Conservation (phyloP, 345 rosid species). For the Eucalyptus regnans region DNA sequence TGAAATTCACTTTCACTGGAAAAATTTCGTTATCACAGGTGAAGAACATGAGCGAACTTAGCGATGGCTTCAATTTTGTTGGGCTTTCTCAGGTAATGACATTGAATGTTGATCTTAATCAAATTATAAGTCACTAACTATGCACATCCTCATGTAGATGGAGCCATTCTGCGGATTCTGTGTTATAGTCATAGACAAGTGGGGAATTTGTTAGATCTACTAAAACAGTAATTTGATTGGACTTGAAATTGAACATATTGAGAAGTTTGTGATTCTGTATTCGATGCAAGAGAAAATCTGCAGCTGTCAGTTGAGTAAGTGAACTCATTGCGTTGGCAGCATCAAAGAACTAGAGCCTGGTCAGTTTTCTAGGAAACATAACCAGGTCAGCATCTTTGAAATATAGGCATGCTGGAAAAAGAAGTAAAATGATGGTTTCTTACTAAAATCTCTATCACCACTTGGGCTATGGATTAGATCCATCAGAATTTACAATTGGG, state of each 20-base stretch:
- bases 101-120: background rate
- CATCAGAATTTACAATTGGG: too few species aligned
- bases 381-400: background rate
- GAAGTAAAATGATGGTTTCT: background rate
- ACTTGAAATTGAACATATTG: background rate
- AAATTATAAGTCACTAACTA: background rate
- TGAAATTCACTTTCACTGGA: background rate
- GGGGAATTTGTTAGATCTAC: background rate
- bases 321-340: background rate
- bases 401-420: background rate
- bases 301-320: background rate
- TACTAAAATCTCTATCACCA: background rate
- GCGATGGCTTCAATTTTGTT: slow-evolving; percentile 60
- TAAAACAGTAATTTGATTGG: background rate
- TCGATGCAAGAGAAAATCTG: background rate
- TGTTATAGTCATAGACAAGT: background rate
- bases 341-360: background rate
- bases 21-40: background rate
- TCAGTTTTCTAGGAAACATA: background rate
- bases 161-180: background rate
- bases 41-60: slow-evolving; percentile 61
- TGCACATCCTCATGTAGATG: background rate
- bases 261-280: background rate
- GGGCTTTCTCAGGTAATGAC: slow-evolving; percentile 79
- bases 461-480: background rate